These are phyloP conservation scores for Myxozyma vanderwaltii DNA, from an alignment of 805 yeast genomes.

Conservation along the genomic window DNA sequence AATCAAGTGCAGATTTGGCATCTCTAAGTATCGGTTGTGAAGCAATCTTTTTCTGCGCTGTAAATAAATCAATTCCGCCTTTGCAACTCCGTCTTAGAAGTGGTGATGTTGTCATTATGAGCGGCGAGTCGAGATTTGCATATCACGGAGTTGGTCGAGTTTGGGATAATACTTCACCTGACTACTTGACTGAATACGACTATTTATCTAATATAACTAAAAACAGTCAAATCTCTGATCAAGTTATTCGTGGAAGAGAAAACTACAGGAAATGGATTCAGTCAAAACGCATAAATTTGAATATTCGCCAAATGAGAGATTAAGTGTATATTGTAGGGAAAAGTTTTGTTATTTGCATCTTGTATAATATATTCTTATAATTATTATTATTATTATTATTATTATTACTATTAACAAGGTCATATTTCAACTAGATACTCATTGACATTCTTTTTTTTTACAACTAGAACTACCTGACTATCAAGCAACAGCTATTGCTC, in stretches of 20 bases:
- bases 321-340: neutral
- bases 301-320: slow-evolving; percentile 47
- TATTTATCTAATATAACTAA: neutral
- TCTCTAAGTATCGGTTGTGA: slow-evolving; percentile 47
- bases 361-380: too few species aligned
- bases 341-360: too few species aligned
- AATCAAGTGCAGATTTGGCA: slow-evolving; percentile 43
- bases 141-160: slow-evolving; percentile 50
- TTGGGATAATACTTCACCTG: slow-evolving; percentile 43
- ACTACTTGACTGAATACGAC: slow-evolving; percentile 31
- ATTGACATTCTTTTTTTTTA: neutral
- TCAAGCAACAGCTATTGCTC: neutral
- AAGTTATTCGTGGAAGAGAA: slow-evolving; percentile 15
- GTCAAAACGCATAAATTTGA: slow-evolving; percentile 45
- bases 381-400: neutral
- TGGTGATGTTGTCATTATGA: slow-evolving; percentile 49
- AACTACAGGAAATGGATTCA: slow-evolving; percentile 41
- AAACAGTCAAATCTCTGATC: neutral
- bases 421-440: neutral
- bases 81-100: slow-evolving; percentile 43
- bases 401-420: neutral
- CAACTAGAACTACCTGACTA: too few species aligned
- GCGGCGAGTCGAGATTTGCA: slow-evolving; percentile 46
- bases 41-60: slow-evolving; percentile 41
- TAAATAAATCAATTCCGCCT: slow-evolving; percentile 37